Conservation (phyloP, 2,329 filamentous ascomycete species). For the Penicillium sp. region DNA sequence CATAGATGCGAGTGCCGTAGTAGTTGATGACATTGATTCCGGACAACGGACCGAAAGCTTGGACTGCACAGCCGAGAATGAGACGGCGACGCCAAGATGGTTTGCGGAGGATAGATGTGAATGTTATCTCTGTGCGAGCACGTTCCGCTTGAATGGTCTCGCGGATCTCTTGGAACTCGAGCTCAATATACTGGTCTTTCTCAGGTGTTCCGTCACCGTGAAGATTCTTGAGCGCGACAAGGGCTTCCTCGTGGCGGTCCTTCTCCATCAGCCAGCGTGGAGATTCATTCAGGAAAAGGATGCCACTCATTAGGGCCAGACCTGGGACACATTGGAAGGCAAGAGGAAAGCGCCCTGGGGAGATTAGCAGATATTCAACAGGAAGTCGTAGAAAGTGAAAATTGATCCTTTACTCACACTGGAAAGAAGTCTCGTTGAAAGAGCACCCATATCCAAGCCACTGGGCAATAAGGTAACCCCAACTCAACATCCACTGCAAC, state of each 20-base stretch:
- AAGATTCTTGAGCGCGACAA: slow-evolving; percentile 14
- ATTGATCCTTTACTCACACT: slow-evolving; percentile 10
- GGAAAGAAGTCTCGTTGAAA: slow-evolving; percentile 16
- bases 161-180: slow-evolving; percentile 43
- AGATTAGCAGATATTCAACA: background rate
- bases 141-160: slow-evolving; percentile 41
- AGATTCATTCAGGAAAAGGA: slow-evolving; percentile 34
- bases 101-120: slow-evolving; percentile 43
- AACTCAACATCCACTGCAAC: slow-evolving; percentile 39
- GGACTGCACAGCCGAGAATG: slow-evolving; percentile 48
- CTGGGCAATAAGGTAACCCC: slow-evolving; percentile 41
- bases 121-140: slow-evolving; percentile 36
- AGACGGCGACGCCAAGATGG: slow-evolving; percentile 49
- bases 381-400: background rate
- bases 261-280: slow-evolving; percentile 30
- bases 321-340: slow-evolving; percentile 46
- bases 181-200: slow-evolving; percentile 31
- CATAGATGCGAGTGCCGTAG: slow-evolving; percentile 47
- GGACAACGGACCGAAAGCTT: slow-evolving; percentile 50
- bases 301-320: slow-evolving; percentile 29
- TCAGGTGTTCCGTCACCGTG: slow-evolving; percentile 18
- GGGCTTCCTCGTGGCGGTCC: slow-evolving; percentile 26
- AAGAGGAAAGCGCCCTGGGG: slow-evolving; percentile 40
- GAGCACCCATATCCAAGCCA: slow-evolving; percentile 43
- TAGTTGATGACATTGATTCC: slow-evolving; percentile 52